phyloP scores from a whole-genome alignment of 1,139 yeast species.

The Kluyveromyces sp. region DNA sequence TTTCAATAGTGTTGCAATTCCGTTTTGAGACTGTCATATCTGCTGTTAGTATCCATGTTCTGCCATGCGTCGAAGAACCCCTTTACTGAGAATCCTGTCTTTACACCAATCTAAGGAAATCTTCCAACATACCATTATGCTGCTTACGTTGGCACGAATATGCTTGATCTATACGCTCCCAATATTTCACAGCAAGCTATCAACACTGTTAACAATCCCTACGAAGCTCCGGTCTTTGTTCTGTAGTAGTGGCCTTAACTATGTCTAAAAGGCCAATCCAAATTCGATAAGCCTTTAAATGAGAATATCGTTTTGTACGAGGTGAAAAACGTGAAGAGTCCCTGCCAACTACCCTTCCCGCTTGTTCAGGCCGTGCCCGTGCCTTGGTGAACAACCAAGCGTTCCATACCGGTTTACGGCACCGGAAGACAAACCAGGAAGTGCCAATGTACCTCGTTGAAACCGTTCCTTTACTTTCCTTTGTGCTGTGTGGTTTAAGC shows the following conservation, averaged over 20 bases:
- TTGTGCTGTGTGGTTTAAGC: not conserved
- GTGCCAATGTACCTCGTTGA: too few relatives aligned
- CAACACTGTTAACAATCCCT: too few relatives aligned
- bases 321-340: not conserved
- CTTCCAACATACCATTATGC: conserved; percentile 2
- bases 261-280: too few relatives aligned
- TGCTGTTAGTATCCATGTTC: conserved; percentile 2
- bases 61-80: not conserved
- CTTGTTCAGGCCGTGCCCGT: too few relatives aligned
- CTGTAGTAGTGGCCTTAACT: too few relatives aligned
- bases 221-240: too few relatives aligned
- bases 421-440: too few relatives aligned
- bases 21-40: conserved; percentile 27
- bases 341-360: not conserved
- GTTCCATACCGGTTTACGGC: too few relatives aligned
- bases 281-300: not conserved
- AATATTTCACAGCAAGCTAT: too few relatives aligned
- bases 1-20: conserved; percentile 36
- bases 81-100: not conserved
- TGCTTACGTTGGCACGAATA: not conserved
- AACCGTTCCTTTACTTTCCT: too few relatives aligned
- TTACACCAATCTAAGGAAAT: not conserved
- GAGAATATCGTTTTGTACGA: not conserved
- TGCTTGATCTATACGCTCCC: not conserved
- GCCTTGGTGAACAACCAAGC: too few relatives aligned